Evolutionary conservation across 1,139 yeast species (phyloP), one percentile per base, ranked within the genome.

Genomic region (Kurtzmaniella quercitrusa): DNA sequence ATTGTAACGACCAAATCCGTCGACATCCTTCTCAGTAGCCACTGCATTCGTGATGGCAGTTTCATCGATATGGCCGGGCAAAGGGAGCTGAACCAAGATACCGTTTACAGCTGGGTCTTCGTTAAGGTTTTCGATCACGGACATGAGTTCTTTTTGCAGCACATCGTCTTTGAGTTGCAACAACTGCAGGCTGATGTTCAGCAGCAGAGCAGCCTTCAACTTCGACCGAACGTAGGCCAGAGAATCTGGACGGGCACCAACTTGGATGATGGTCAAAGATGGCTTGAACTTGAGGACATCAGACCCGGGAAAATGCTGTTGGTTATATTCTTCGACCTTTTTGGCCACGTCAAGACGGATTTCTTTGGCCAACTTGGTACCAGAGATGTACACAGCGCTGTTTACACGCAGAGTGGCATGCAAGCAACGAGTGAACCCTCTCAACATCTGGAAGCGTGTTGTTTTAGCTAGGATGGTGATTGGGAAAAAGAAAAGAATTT

Each of bases 191-290:
- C 67, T 65, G 44, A 85, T 81, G 49, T 84, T 84, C 41, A 88
- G 81, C 37, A 82, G 82, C 37, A 74, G 66, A 18, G 90, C 87
- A 5, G 91, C 88, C 60, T 82, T 84, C 46, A 83, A 65, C 59
- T 85, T 85, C 71, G 86, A 81, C 47, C 82, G 75, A 37, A 85
- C 93, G 60, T 85, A 85, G 1, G 89, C 83, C 0, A 87, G 75
- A 1, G 93, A 84, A 56, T 85, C 94, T 7, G 90, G 88, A 55
- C 91, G 73, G 31, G 71, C 66, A 44, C 94, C 94, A 39, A 85
- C 87, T 62, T 85, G 94, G 47, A 85, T 70, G 49, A 85, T 84
- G 41, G 84, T 79, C 52, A 85, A 70, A 41, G 73, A 73, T 31
- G 94, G 93, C 44, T 68, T 65, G 61, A 83, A 85, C 44, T 60